Conservation (phyloP, 225 moss, liverwort and hornwort genomes). For the Pseudisothecium myosuroides region DNA sequence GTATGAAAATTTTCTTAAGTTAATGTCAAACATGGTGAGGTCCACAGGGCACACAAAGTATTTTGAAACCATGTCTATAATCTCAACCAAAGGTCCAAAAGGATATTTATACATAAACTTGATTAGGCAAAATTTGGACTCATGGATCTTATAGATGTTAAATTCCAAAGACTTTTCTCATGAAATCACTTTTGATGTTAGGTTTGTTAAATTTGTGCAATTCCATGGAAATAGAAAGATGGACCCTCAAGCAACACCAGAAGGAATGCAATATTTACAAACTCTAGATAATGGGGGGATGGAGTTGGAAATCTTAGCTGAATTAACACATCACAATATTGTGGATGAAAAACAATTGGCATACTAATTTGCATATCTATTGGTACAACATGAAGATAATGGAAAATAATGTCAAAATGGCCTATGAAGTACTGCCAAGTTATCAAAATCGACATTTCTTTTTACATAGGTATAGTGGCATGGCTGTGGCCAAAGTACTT, state of each 20-base stretch:
- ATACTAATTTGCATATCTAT: too few relatives aligned
- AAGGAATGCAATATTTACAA: neutral
- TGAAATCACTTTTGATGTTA: neutral
- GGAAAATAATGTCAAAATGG: neutral
- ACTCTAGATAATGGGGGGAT: too few relatives aligned
- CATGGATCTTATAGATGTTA: neutral
- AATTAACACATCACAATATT: too few relatives aligned
- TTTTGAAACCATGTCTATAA: neutral
- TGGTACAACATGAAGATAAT: too few relatives aligned
- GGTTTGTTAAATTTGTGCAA: neutral
- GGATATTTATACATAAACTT: neutral
- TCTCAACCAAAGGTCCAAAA: neutral
- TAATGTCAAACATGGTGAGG: neutral
- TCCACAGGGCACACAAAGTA: rapidly evolving
- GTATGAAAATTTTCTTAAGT: too few relatives aligned
- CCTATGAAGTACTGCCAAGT: too few relatives aligned
- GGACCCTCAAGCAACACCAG: neutral
- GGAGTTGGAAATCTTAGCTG: too few relatives aligned
- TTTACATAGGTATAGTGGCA: too few relatives aligned
- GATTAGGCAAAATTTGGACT: neutral
- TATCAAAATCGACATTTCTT: neutral
- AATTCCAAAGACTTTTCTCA: neutral
- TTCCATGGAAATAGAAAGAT: neutral
- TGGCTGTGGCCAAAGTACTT: too few relatives aligned
- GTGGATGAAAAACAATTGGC: too few relatives aligned